These are phyloP conservation scores for Staphylotrichum longicolle DNA, from an alignment of 495 filamentous ascomycete species.

Conservation along the genomic window DNA sequence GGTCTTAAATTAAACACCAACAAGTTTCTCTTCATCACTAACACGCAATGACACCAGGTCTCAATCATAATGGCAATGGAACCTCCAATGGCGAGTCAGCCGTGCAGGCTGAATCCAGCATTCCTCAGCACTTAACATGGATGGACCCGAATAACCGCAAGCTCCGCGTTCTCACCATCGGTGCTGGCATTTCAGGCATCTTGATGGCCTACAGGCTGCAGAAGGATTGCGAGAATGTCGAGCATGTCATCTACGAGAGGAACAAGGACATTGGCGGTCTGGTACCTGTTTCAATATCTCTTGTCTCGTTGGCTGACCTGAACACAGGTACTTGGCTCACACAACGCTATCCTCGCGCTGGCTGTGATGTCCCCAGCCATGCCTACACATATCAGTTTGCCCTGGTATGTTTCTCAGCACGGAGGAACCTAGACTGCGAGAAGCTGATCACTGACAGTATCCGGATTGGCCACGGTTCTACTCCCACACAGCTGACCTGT, in stretches of 20 bases:
- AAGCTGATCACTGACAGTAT: neutral
- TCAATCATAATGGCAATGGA: no score
- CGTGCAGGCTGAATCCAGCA: neutral
- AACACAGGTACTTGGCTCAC: neutral
- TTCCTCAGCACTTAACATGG: neutral
- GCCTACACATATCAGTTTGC: constrained; percentile 1
- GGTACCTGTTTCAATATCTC: neutral
- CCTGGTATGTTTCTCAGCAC: neutral
- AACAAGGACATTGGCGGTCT: neutral
- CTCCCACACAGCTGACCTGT: neutral
- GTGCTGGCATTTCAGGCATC: neutral
- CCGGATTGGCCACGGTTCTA: neutral
- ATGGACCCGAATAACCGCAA: neutral
- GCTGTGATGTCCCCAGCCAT: neutral
- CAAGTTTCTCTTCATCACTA: no score
- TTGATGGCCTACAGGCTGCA: neutral
- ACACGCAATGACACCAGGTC: no score
- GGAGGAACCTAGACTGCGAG: no score
- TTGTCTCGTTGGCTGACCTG: neutral
- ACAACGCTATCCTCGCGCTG: neutral
- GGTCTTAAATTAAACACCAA: no score
- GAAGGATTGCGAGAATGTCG: neutral
- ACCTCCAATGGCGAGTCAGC: no score
- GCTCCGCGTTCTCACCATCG: neutral
- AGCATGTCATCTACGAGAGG: neutral